Percentiles rank a stretch among this genome's conserved stretches.
phyloP scores from a whole-genome alignment of 2,329 filamentous ascomycete species.

The Nemania sp. region DNA sequence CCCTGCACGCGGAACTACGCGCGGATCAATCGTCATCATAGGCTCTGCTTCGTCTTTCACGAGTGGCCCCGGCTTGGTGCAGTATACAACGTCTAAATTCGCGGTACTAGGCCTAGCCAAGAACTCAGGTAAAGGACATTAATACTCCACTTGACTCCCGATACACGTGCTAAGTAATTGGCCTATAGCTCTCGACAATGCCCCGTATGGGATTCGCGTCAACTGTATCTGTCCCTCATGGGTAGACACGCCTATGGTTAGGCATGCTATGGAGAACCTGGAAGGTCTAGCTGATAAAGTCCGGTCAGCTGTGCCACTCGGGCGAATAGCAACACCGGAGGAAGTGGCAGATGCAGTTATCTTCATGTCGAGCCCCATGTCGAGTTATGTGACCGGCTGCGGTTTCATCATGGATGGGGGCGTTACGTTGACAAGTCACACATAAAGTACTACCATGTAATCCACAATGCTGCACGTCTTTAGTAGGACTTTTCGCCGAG shows the following conservation, averaged over 20 bases:
- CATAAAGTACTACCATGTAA: neutral
- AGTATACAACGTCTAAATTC: conserved; percentile 20
- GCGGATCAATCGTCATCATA: conserved; percentile 21
- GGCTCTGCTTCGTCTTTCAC: conserved; percentile 22
- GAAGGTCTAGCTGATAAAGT: conserved; percentile 14
- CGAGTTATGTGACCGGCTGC: conserved; percentile 39
- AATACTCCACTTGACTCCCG: neutral
- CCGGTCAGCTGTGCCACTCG: conserved; percentile 28
- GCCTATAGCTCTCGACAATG: conserved; percentile 36
- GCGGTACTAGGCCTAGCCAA: conserved; percentile 9
- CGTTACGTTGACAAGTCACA: conserved; percentile 10
- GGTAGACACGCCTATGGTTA: conserved; percentile 40
- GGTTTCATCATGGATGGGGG: conserved; percentile 32
- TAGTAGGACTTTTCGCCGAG: too few relatives aligned
- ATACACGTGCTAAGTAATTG: neutral
- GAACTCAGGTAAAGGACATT: conserved; percentile 10
- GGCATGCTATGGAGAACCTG: neutral
- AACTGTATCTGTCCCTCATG: conserved; percentile 42
- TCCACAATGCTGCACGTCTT: too few relatives aligned
- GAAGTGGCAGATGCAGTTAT: conserved; percentile 40
- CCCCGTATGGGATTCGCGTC: conserved; percentile 37
- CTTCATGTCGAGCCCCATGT: conserved; percentile 36
- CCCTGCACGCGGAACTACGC: neutral
- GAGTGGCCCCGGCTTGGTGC: neutral
- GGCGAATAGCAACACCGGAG: conserved; percentile 37